phyloP scores from a whole-genome alignment of 495 filamentous ascomycete species.

The Pseudoneurospora amorphoporcata region DNA sequence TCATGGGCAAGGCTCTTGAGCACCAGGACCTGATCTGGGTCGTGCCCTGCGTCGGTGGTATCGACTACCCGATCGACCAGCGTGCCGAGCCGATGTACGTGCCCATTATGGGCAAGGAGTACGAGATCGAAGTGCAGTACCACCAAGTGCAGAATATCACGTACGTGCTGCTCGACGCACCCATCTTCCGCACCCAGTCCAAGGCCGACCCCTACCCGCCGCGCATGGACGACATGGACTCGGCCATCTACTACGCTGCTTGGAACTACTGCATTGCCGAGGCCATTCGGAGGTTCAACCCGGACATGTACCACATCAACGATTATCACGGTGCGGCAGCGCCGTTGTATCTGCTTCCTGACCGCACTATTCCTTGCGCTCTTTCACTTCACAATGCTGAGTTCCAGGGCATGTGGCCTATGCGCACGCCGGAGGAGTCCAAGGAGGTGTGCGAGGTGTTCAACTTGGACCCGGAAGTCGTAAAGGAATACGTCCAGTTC shows the following conservation, averaged over 20 bases:
- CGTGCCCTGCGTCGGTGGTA: conserved; percentile 59
- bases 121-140: conserved; percentile 54
- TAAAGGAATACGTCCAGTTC: conserved; percentile 48
- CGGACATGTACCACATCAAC: conserved; percentile 70
- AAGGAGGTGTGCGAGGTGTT: conserved; percentile 59
- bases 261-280: conserved; percentile 65
- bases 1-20: conserved; percentile 62
- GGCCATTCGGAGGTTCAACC: conserved; percentile 44
- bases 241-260: conserved; percentile 61
- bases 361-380: conserved; percentile 45
- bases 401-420: conserved; percentile 64
- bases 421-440: conserved; percentile 53
- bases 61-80: conserved; percentile 52
- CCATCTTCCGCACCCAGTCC: conserved; percentile 57
- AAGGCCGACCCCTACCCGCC: conserved; percentile 55
- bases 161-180: conserved; percentile 60
- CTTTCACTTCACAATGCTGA: conserved; percentile 46
- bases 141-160: conserved; percentile 61
- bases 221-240: conserved; percentile 62
- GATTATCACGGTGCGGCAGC: conserved; percentile 68
- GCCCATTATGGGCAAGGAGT: conserved; percentile 49
- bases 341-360: conserved; percentile 55
- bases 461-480: conserved; percentile 42
- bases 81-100: conserved; percentile 52
- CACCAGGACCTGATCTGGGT: conserved; percentile 67